A percentile compares a stretch with the other conserved stretches of the same genome.
phyloP scores from a whole-genome alignment of 202 grass and related monocot species.

The Zoysia matrella region DNA sequence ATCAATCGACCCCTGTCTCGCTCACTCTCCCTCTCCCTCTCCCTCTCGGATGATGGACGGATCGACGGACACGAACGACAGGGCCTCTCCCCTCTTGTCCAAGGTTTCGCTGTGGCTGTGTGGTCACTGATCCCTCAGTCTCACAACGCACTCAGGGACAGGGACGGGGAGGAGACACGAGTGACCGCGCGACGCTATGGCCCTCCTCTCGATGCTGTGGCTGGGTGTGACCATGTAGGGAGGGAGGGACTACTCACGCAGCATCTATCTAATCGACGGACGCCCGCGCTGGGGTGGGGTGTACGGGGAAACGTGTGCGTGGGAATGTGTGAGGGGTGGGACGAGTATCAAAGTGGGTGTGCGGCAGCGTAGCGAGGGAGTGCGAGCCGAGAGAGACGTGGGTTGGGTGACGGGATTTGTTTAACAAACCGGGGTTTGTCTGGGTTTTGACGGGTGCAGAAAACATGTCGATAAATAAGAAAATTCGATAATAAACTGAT shows the following conservation, averaged over 20 bases:
- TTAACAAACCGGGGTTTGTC: neutral
- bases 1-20: neutral
- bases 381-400: neutral
- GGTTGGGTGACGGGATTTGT: constrained; percentile 30
- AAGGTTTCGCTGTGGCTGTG: constrained; percentile 27
- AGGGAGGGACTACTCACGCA: neutral
- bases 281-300: neutral
- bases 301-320: constrained; percentile 53
- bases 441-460: too few species aligned
- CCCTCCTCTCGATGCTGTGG: neutral
- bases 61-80: constrained; percentile 58
- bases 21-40: too few species aligned
- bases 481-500: too few species aligned
- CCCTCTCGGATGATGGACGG: neutral
- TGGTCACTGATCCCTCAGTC: too few species aligned
- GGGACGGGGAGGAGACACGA: too few species aligned
- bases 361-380: neutral
- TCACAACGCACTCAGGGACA: too few species aligned
- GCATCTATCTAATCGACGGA: neutral
- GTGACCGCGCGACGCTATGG: too few species aligned
- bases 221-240: constrained; percentile 1
- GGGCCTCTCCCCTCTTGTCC: constrained; percentile 63
- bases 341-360: constrained; percentile 33
- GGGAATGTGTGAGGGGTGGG: constrained; percentile 57
- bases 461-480: too few species aligned